phyloP scores from a whole-genome alignment of 2,329 filamentous ascomycete genomes.

The Claviceps spartinae region DNA sequence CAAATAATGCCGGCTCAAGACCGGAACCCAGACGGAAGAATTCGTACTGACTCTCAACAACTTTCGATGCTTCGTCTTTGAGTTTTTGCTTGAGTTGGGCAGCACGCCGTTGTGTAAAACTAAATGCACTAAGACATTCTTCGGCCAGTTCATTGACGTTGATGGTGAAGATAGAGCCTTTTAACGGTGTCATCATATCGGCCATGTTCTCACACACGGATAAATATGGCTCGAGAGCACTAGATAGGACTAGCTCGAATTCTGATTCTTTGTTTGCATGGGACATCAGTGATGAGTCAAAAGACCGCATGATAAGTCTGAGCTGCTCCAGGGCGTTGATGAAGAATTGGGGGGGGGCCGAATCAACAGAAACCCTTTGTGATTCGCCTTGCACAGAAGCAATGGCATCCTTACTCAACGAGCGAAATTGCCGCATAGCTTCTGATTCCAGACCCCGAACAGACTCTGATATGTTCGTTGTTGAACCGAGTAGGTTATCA shows the following conservation, averaged over 20 bases:
- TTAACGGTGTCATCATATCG: conserved; percentile 42
- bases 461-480: conserved; percentile 56
- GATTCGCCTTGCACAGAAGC: conserved; percentile 60
- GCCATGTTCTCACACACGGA: conserved; percentile 59
- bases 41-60: conserved; percentile 54
- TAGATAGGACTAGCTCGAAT: conserved; percentile 62
- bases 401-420: conserved; percentile 67
- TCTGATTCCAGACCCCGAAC: conserved; percentile 58
- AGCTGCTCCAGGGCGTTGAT: conserved; percentile 68
- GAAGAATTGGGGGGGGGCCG: conserved; percentile 69
- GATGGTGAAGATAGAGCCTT: conserved; percentile 54
- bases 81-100: conserved; percentile 44
- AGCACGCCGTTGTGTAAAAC: conserved; percentile 47
- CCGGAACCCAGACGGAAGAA: conserved; percentile 69
- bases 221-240: conserved; percentile 79
- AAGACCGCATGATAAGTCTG: conserved; percentile 67
- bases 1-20: conserved; percentile 47
- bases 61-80: conserved; percentile 36
- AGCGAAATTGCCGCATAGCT: conserved; percentile 69
- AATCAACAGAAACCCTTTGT: conserved; percentile 54
- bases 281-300: conserved; percentile 64
- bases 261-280: conserved; percentile 46
- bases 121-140: conserved; percentile 40
- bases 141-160: conserved; percentile 55
- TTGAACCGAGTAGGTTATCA: conserved; percentile 56